Evolutionary conservation across 139 green algal genomes (phyloP).

Genomic region (Closterium sp.): DNA sequence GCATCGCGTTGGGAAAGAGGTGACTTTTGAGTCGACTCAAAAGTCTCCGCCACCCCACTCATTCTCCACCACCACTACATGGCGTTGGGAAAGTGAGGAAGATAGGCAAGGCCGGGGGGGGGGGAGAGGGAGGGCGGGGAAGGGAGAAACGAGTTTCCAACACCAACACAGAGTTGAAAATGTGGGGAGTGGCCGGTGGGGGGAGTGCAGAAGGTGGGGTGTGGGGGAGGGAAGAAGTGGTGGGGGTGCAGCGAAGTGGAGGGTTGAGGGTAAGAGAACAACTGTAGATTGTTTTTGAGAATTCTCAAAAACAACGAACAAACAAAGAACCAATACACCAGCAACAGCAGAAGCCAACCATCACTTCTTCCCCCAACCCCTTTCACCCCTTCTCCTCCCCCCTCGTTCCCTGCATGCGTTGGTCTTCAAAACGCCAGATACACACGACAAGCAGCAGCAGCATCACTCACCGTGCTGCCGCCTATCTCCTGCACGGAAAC

Average conservation of each 20-base stretch:
- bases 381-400: too few species aligned
- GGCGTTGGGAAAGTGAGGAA: too few species aligned
- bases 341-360: not conserved
- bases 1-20: too few species aligned
- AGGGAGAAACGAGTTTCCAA: not conserved
- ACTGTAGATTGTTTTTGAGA: too few species aligned
- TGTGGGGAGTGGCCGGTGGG: not conserved
- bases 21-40: too few species aligned
- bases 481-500: slow-evolving; percentile 79
- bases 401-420: too few species aligned
- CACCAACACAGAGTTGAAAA: not conserved
- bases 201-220: not conserved
- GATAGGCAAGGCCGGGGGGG: too few species aligned
- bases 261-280: too few species aligned
- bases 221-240: not conserved
- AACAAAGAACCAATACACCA: not conserved
- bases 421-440: not conserved
- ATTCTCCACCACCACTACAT: too few species aligned
- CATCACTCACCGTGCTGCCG: slow-evolving; percentile 36
- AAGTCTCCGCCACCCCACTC: too few species aligned
- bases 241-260: not conserved
- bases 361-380: too few species aligned
- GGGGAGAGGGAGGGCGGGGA: not conserved
- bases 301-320: too few species aligned
- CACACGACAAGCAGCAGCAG: slow-evolving; percentile 63